These are phyloP conservation scores for Myriosclerotinia scirpicola DNA, from an alignment of 2,329 filamentous ascomycete genomes.

Conservation along the genomic window DNA sequence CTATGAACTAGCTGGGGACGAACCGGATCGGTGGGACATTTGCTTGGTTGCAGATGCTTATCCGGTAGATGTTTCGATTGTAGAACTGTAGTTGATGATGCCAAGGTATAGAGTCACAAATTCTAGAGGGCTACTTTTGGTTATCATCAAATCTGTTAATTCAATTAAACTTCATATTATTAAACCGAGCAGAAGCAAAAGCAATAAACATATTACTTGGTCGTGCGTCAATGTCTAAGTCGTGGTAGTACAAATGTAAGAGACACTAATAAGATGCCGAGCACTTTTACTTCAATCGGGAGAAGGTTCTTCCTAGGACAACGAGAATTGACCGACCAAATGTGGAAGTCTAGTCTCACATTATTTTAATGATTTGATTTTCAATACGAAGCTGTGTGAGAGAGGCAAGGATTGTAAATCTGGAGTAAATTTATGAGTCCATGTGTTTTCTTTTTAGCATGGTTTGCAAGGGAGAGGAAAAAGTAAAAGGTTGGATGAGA, in stretches of 20 bases:
- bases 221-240: constrained; percentile 12
- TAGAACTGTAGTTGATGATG: too few relatives aligned
- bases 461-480: neutral
- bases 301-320: constrained; percentile 1
- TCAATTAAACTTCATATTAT: too few relatives aligned
- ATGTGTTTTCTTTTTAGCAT: neutral
- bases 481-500: neutral
- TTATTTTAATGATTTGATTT: constrained; percentile 1
- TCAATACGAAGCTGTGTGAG: neutral
- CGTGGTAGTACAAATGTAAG: too few relatives aligned
- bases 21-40: neutral
- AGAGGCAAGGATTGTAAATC: constrained; percentile 1
- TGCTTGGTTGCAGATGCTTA: too few relatives aligned
- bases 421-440: neutral
- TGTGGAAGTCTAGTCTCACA: constrained; percentile 1
- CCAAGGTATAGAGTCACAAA: neutral
- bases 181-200: too few relatives aligned
- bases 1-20: neutral
- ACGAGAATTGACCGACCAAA: neutral
- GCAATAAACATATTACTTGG: too few relatives aligned
- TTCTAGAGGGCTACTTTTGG: neutral
- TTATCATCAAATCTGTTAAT: neutral
- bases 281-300: neutral
- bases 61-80: too few relatives aligned
- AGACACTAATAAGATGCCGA: neutral